Evolutionary conservation across 345 rosid species (phyloP), one percentile per base, ranked within the genome.

Genomic region (Brassica juncea): DNA sequence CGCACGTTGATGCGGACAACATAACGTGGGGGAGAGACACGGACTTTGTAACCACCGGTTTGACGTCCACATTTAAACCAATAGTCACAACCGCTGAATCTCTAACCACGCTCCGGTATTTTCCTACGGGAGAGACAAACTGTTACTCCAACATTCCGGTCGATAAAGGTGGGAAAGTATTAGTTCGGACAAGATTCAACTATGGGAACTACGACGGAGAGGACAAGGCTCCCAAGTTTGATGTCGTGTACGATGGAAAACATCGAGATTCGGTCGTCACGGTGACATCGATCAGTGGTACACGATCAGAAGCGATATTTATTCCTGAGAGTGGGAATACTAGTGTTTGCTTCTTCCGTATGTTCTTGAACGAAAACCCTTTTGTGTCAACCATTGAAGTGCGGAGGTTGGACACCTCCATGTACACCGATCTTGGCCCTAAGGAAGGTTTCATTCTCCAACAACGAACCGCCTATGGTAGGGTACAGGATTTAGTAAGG

Each of bases 381-480:
- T 72, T 78, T 72, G 75, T 78, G 23, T 72, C 77, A 23, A 19
- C 73, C 32, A 78, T 78, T 39, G 82, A 78, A 78, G 77, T 78
- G 23, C 31, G 77, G 31, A 71, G 44, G 12, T 57, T 78, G 73
- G 77, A 72, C 27, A 61, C 15, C 27, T 71, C 72, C 14, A 78
- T 78, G 77, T 71, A 78, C 68, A 54, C 67, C 1, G 62, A 66
- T 78, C 72, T 78, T 66, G 82, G 77, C 12, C 37, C 77, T 3
- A 72, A 72, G 14, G 72, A 78, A 65, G 77, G 77, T 34, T 78
- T 35, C 44, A 8, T 78, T 3, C 71, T 71, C 67, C 70, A 31
- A 10, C 71, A 34, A 72, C 63, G 82, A 0, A 66, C 10, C 9
- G 61, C 82, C 19, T 72, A 65, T 27, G 77, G 81, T 54, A 54